A percentile compares a stretch with the other conserved stretches of the same genome.
phyloP scores from a whole-genome alignment of 805 yeast genomes.

The Pichia thaimueangensis region DNA sequence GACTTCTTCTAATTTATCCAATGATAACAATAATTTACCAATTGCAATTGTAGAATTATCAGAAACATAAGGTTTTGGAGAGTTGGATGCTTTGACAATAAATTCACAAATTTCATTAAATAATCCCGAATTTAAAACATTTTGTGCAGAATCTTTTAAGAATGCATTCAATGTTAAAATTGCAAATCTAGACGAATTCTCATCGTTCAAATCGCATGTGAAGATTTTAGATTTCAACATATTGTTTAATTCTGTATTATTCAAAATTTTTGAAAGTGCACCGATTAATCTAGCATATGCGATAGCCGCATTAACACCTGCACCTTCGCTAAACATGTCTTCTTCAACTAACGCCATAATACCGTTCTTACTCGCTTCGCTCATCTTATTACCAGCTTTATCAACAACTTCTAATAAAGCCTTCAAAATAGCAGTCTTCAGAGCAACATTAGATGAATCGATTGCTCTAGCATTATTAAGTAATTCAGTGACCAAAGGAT shows the following conservation, averaged over 20 bases:
- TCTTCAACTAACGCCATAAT: constrained; percentile 71
- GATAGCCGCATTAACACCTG: constrained; percentile 54
- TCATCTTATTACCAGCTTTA: constrained; percentile 73
- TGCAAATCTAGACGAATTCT: constrained; percentile 50
- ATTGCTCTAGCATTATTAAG: constrained; percentile 67
- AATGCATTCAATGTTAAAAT: constrained; percentile 72
- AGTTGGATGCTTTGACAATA: constrained; percentile 38
- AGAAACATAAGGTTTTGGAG: constrained; percentile 45
- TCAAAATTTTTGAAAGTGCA: constrained; percentile 61
- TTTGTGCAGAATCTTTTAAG: constrained; percentile 67
- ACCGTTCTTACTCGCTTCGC: constrained; percentile 61
- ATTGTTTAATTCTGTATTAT: constrained; percentile 53
- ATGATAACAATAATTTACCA: constrained; percentile 67
- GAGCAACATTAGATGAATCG: constrained; percentile 46
- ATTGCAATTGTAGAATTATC: constrained; percentile 76
- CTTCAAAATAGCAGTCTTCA: constrained; percentile 77
- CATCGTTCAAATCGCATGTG: constrained; percentile 34
- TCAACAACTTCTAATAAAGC: constrained; percentile 78
- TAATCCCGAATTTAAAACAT: constrained; percentile 49
- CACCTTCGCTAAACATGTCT: constrained; percentile 38
- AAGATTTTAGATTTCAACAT: constrained; percentile 58
- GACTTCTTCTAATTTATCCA: constrained; percentile 31
- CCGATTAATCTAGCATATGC: constrained; percentile 79
- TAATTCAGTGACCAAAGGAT: constrained; percentile 82
- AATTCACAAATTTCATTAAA: constrained; percentile 43